phyloP scores from a whole-genome alignment of 129 eudicot species.

The Apium graveolens region DNA sequence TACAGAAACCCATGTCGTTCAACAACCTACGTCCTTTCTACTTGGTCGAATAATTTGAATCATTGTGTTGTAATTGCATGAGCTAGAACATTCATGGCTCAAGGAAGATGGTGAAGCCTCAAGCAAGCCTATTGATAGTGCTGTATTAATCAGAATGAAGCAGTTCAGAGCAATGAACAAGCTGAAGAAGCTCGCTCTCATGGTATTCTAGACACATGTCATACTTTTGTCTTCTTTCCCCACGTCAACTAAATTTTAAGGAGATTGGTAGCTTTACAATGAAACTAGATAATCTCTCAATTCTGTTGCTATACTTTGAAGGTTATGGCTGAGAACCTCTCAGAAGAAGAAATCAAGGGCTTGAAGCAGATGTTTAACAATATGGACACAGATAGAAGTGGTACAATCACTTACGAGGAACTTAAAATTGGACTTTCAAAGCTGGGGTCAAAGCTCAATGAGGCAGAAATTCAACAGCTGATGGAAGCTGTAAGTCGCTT shows the following conservation, averaged over 20 bases:
- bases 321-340: constrained; percentile 79
- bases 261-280: background rate
- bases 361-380: constrained; percentile 77
- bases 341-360: constrained; percentile 81
- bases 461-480: constrained; percentile 62
- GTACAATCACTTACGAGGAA: constrained; percentile 79
- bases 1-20: background rate
- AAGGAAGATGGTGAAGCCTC: constrained; percentile 88
- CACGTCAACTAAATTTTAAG: background rate
- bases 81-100: constrained; percentile 90
- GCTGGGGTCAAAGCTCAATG: constrained; percentile 73
- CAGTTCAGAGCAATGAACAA: constrained; percentile 98
- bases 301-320: constrained; percentile 10
- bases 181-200: constrained; percentile 78
- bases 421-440: constrained; percentile 63
- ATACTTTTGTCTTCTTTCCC: background rate
- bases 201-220: constrained; percentile 30
- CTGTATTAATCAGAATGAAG: constrained; percentile 81
- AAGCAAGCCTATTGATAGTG: constrained; percentile 75
- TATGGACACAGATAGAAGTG: constrained; percentile 86
- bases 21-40: background rate
- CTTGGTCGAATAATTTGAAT: background rate
- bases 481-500: constrained; percentile 79
- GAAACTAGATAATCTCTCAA: background rate
- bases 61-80: constrained; percentile 7